These are phyloP conservation scores for Cucurbita argyrosperma DNA, from an alignment of 306 rosid genomes.

Conservation along the genomic window DNA sequence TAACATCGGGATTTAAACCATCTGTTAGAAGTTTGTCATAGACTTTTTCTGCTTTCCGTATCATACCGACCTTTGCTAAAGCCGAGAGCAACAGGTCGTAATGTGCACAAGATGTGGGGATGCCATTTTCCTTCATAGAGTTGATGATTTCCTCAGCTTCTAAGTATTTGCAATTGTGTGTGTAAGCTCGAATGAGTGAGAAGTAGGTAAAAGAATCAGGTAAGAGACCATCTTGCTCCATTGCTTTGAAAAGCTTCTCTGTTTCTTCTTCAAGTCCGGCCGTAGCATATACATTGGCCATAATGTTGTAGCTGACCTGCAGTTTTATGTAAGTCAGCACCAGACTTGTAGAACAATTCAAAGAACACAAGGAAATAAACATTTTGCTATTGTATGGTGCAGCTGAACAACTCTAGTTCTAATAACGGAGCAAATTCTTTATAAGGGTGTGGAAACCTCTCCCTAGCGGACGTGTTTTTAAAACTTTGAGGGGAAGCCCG, in stretches of 20 bases:
- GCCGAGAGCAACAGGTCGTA: slow-evolving; percentile 51
- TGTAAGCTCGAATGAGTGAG: slow-evolving; percentile 55
- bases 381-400: not conserved
- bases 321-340: slow-evolving; percentile 14
- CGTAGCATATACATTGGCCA: slow-evolving; percentile 66
- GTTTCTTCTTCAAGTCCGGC: slow-evolving; percentile 55
- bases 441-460: no score
- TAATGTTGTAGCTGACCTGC: slow-evolving; percentile 84
- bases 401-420: not conserved
- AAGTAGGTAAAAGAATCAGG: slow-evolving; percentile 70
- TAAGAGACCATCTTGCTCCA: slow-evolving; percentile 42
- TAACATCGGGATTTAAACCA: slow-evolving; percentile 50
- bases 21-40: slow-evolving; percentile 27
- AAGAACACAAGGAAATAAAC: not conserved
- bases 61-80: slow-evolving; percentile 42
- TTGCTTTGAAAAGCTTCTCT: slow-evolving; percentile 44
- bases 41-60: slow-evolving; percentile 59
- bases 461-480: no score
- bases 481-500: no score
- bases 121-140: slow-evolving; percentile 44
- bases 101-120: slow-evolving; percentile 57
- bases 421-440: not conserved
- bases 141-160: slow-evolving; percentile 54
- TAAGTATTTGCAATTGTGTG: slow-evolving; percentile 38
- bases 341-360: not conserved